Evolutionary conservation across 768 basidiomycete genomes (phyloP).

Genomic region (Cytidiella melzeri): DNA sequence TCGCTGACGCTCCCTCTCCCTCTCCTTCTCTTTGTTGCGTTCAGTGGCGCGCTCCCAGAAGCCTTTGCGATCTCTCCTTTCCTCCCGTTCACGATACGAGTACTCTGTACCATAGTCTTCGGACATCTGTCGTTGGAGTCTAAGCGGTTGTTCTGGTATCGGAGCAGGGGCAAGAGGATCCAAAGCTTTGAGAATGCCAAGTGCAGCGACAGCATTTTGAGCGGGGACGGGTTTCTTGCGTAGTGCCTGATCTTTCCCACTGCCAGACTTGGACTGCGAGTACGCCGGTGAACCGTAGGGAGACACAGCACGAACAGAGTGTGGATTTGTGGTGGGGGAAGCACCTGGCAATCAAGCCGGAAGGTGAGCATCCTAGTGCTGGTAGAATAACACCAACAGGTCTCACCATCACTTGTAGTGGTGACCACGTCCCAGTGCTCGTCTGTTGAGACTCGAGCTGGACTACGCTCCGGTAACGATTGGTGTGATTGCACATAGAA

Average conservation of each 20-base stretch:
- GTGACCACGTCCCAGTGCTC: slow-evolving; percentile 23
- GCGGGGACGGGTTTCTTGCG: slow-evolving; percentile 23
- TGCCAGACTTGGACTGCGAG: slow-evolving; percentile 8
- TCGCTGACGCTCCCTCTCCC: slow-evolving; percentile 34
- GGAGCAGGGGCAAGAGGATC: slow-evolving; percentile 39
- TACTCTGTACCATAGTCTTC: slow-evolving; percentile 26
- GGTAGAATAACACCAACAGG: slow-evolving; percentile 9
- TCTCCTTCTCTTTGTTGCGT: slow-evolving; percentile 29
- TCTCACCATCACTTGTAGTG: slow-evolving; percentile 12
- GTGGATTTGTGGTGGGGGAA: slow-evolving; percentile 9
- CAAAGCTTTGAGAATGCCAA: slow-evolving; percentile 55
- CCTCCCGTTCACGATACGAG: slow-evolving; percentile 23
- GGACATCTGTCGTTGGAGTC: slow-evolving; percentile 21
- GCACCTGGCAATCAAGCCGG: slow-evolving; percentile 5
- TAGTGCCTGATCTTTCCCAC: slow-evolving; percentile 9
- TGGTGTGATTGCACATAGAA: slow-evolving; percentile 6
- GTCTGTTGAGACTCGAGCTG: slow-evolving; percentile 14
- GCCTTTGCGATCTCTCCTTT: slow-evolving; percentile 47
- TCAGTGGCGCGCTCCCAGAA: slow-evolving; percentile 29
- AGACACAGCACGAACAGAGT: slow-evolving; percentile 8
- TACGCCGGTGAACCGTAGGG: slow-evolving; percentile 3
- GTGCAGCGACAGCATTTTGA: slow-evolving; percentile 29
- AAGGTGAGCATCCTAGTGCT: slow-evolving; percentile 10
- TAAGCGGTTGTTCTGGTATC: neutral
- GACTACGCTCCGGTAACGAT: slow-evolving; percentile 6